These are phyloP conservation scores for Microsporum ferrugineum DNA, from an alignment of 2,329 filamentous ascomycete species.

Conservation along the genomic window DNA sequence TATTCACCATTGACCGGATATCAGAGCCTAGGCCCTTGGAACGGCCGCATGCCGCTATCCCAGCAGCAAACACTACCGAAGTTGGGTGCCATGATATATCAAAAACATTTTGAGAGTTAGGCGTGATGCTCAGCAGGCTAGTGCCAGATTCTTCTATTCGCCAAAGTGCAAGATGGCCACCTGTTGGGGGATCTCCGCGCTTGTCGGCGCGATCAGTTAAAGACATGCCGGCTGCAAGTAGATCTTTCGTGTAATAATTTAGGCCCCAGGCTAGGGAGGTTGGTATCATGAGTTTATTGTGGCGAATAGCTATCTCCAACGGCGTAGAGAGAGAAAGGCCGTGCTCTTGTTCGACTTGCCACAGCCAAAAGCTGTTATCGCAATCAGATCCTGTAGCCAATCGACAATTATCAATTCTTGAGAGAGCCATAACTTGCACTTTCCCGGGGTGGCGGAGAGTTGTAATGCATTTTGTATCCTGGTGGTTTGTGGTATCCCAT, in stretches of 20 bases:
- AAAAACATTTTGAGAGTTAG: constrained; percentile 46
- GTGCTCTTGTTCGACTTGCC: constrained; percentile 18
- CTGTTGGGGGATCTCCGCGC: not conserved
- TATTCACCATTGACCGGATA: constrained; percentile 41
- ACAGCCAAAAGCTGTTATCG: constrained; percentile 25
- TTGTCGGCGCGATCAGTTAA: constrained; percentile 27
- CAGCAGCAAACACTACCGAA: constrained; percentile 42
- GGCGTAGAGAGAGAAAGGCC: constrained; percentile 16
- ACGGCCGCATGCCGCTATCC: constrained; percentile 23
- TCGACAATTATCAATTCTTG: constrained; percentile 25
- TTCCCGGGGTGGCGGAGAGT: constrained; percentile 37
- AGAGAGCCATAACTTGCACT: constrained; percentile 43
- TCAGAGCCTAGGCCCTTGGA: constrained; percentile 25
- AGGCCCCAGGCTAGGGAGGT: constrained; percentile 41
- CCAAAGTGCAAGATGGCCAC: constrained; percentile 33
- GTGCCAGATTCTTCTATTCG: constrained; percentile 33
- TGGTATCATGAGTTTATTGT: constrained; percentile 23
- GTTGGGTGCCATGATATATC: constrained; percentile 47
- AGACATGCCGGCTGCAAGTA: constrained; percentile 46
- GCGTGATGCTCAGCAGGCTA: constrained; percentile 30
- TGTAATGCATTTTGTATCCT: constrained; percentile 21
- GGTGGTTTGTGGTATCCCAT: constrained; percentile 36
- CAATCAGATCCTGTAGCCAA: constrained; percentile 40
- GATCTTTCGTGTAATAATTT: constrained; percentile 26
- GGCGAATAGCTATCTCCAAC: constrained; percentile 10